Base-by-base conservation (phyloP, 352 stramenopile species). In the Phytopythium sindhum region DNA sequence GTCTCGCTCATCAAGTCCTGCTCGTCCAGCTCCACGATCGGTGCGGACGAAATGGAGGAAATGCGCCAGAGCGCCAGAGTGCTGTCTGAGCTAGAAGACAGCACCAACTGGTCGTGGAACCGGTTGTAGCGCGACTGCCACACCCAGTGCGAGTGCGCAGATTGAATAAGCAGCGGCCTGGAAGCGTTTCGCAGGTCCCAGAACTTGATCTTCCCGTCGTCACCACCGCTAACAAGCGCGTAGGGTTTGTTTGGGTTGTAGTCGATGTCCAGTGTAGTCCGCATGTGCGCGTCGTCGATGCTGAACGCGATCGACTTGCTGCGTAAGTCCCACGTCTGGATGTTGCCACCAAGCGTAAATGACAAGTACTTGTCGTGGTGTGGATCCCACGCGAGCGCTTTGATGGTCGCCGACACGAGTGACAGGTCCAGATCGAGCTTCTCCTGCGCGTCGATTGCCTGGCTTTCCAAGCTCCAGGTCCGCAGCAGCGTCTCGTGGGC, bases 201-300 rank as follows among this genome's bases (percentile, higher is more conserved):
- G 71, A 99, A 99, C 68, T 98, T 98, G 24, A 99, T 72, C 48
- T 95, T 80, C 23, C 95, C 90, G 73, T 99, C 97, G 52, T 98
- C 92, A 10, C 96, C 97, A 7, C 87, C 80, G 54, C 90, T 98
- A 1, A 86, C 84, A 17, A 99, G 56, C 24, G 89, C 85, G 61
- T 96, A 91, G 0, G 96, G 96, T 72, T 98, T 98, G 78, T 99
- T 98, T n/a, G 94, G 97, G 79, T 99, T 99, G 75, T 98, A 99
- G 78, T 98, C 93, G 15, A 99, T 67, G 72, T 98, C 91, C 4
- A 90, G 51, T 10, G 78, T 75, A n/a, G 74, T 75, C 23, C 67
- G 73, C 7, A 77, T 44, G 61, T 95, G 85, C 67, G 90, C 80
- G 41, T 93, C 70, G 50, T 86, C 73, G 17, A 91, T 72, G 47